These are phyloP conservation scores for Hyphopichia buzzinii DNA, from an alignment of 1,139 yeast genomes.

Conservation along the genomic window DNA sequence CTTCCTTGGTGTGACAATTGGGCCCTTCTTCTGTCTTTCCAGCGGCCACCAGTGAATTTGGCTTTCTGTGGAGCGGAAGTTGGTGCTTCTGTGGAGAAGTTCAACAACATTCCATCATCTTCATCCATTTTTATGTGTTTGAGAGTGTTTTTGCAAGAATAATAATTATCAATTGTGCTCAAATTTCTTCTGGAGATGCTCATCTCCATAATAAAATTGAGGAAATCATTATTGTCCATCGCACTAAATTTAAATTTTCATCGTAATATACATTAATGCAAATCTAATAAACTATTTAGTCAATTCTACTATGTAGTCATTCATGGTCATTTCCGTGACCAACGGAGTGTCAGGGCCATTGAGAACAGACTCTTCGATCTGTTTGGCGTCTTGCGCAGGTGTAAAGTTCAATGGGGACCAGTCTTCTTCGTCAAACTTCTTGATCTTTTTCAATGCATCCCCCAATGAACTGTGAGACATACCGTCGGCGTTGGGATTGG, in stretches of 20 bases:
- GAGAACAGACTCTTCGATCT: constrained; percentile 24
- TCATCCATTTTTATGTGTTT: constrained; percentile 25
- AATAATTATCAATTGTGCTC: too few relatives aligned
- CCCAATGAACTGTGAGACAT: constrained; percentile 66
- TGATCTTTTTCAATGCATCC: constrained; percentile 74
- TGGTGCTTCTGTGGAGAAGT: constrained; percentile 48
- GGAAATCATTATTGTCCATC: too few relatives aligned
- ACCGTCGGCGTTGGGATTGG: constrained; percentile 66
- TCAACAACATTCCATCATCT: constrained; percentile 68
- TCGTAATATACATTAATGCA: too few relatives aligned
- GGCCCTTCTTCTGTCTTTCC: constrained; percentile 74
- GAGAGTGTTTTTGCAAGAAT: too few relatives aligned
- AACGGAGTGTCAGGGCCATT: constrained; percentile 23
- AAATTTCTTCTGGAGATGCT: too few relatives aligned
- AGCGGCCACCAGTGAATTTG: constrained; percentile 66
- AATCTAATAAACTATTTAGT: constrained; percentile 1
- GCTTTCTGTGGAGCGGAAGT: constrained; percentile 11
- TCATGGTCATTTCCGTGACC: constrained; percentile 25
- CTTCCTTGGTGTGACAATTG: constrained; percentile 50
- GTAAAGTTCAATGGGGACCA: constrained; percentile 52
- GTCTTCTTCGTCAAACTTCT: constrained; percentile 73
- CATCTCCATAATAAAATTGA: too few relatives aligned
- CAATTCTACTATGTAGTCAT: constrained; percentile 22
- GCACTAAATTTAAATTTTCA: too few relatives aligned
- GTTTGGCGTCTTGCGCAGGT: constrained; percentile 34